Base-by-base conservation (phyloP, 1,139 yeast species). In the Candida sojae region DNA sequence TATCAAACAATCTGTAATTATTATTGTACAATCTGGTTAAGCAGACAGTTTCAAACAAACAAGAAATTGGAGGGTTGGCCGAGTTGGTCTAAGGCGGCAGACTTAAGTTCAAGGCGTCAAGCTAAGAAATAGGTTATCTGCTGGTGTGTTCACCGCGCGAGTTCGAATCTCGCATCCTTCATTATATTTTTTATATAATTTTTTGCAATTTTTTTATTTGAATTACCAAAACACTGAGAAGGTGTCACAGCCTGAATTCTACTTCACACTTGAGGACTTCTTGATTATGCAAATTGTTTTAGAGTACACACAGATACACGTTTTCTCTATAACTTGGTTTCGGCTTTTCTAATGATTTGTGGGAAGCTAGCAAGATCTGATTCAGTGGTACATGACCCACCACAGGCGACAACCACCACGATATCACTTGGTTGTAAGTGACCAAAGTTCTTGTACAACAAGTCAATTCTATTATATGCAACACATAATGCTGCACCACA, bases 401-500 rank as follows among this genome's bases (percentile, higher is more conserved):
- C 90, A 61, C 90, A 85, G 0, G 82, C 87, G 39, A 84, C 75
- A 11, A 83, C 65, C 2, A 84, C 76, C 0, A 84, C 70, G 5
- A 78, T 73, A 49, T 83, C 87, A 40, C 80, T 80, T 1, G 64
- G 48, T 0, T 57, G 48, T 47, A 80, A 63, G 26, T 69, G 58
- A 1, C 65, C 66, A 38, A 73, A 62, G 30, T 62, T 57, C 10
- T 61, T 56, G 39, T 62, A 61, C 23, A 80, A 55, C 25, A 73
- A 55, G 7, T 68, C 68, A 6, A 64, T 57, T 37, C 63, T 63
- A 43, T 75, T 64, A 58, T 80, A 80, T 2, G 77, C 72, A 7
- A 79, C 66, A 13, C 84, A 79, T 30, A 86, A 57, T 0, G 90
- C 77, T 1, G 89, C 91, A 9, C 90, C 91, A 67, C 92, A 86